Evolutionary conservation across 2,329 filamentous ascomycete genomes (phyloP), one percentile per base, ranked within the genome.

Genomic region (Aureobasidium pullulans): DNA sequence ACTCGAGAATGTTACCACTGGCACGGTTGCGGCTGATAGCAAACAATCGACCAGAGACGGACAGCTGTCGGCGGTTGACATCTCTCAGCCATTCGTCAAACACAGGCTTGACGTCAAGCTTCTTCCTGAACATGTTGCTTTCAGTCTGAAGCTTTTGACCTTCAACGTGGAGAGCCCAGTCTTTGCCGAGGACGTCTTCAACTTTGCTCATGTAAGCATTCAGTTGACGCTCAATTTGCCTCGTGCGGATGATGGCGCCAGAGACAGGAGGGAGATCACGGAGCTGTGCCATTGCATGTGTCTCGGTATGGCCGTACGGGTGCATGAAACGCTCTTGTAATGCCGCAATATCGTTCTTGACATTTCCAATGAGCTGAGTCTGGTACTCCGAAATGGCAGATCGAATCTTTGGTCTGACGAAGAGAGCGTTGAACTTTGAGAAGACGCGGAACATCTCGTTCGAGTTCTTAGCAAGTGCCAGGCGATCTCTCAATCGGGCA

Each of bases 391-490:
- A 89, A 69, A 99, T 99, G 59, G 94, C 95, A 65, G 95, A 92
- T 65, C 94, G 87, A 75, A 99, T 97, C 80, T 99, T 99, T n/a
- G 94, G 94, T 61, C 94, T 86, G 60, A 99, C 93, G 67, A 99
- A 96, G 32, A 99, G 85, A 1, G 94, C 94, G 71, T 99, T 99
- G 82, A 99, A 99, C 72, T 97, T 97, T 57, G 94, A 97, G 73
- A 99, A 99, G 62, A 99, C 94, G 58, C 95, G 89, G 73, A 99
- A 99, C 94, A 99, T 99, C 75, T 99, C 95, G 70, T 96, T 97
- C 42, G 94, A 94, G 63, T 91, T 96, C 79, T 96, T 96, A 11
- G 94, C 93, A 6, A 91, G 96, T 13, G 92, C 94, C 59, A 99
- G 81, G 61, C 94, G 88, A 74, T 99, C 94, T 68, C 94, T 84